Base-by-base conservation (phyloP, 2,329 filamentous ascomycete genomes). In the Coccinonectria pachysandricola region DNA sequence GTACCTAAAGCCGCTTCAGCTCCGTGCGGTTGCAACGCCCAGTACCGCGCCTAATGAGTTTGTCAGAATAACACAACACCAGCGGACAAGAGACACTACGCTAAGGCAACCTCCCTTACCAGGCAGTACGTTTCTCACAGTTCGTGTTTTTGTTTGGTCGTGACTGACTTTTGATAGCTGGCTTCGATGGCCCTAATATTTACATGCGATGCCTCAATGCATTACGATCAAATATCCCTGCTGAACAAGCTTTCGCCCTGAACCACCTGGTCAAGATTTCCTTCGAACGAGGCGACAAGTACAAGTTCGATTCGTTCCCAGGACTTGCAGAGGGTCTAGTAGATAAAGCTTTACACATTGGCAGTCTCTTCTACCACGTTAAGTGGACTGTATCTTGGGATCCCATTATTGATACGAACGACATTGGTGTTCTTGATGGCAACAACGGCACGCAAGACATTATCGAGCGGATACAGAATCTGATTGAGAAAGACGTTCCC, bases 221-320 rank as follows among this genome's bases (percentile, higher is more conserved):
- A 4, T 61, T 98, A 14, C 80, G 82, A 36, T 94, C 85, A 9
- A 74, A 75, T 3, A 73, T 93, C 14, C 70, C 71, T 4, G 70
- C 77, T 8, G 88, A 98, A 50, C 81, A 95, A 45, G 77, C 84
- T n/a, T 96, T 92, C 56, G 88, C 86, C 0, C 63, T 96, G 8
- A 85, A 93, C 44, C 88, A 96, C 45, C 61, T 96, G 4, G 86
- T 96, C 33, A 93, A 94, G 51, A 95, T 96, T 15, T 95, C 87
- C 0, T 91, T 79, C 48, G 87, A 96, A 53, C 74, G 87, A 21
- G 88, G 88, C 23, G 91, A 96, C 51, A 94, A 94, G 54, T 95
- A 93, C 57, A 81, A 84, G 34, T 95, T 96, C 40, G 86, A 93
- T 43, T 82, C 84, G 5, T 96, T 95, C 42, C 79, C 83, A 2